Base-by-base conservation (phyloP, 2,329 filamentous ascomycete genomes). In the Chrysoporthe cubensis region DNA sequence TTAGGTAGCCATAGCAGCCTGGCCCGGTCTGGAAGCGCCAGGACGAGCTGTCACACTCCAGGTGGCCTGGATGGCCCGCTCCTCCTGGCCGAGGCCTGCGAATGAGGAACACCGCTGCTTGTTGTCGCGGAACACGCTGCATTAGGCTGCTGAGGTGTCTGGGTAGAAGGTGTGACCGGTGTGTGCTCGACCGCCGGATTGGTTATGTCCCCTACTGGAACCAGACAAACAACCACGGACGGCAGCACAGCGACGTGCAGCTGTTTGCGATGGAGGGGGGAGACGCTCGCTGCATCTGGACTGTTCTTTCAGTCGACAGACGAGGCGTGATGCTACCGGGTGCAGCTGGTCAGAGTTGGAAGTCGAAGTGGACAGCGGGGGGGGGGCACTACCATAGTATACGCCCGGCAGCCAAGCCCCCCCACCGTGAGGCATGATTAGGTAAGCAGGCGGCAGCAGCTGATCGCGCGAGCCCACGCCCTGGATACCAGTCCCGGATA, bases 171-270 rank as follows among this genome's bases (percentile, higher is more conserved):
- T 48, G 44, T 48, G 44, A 48, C n/a, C 7, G n/a, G 52, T 37
- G n/a, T 40, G 67, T 69, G 64, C 66, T 61, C n/a, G 18, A 6
- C 9, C 44, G 32, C 34, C 43, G 18, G 67, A 66, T 66, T 64
- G 67, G 64, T 63, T 26, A 18, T 59, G n/a, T 18, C 40, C 13
- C 37, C 43, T 13, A 46, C 42, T 2, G 13, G 43, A 62, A 43
- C 4, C 43, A 50, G 26, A 37, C 14, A 48, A 48, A 16, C 60
- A 26, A 26, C 26, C 26, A 26, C 26, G 26, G 26, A 46, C 43
- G 32, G 60, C 50, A 18, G 50, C 26, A 32, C 16, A 32, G 21
- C 8, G 16, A n/a, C 26, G 26, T 26, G 26, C 26, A 26, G 26
- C 26, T 26, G 2, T 26, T 26, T 26, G 26, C 26, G 26, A 26